phyloP scores from a whole-genome alignment of 2,329 filamentous ascomycete genomes.

The Hypoxylon sp. region DNA sequence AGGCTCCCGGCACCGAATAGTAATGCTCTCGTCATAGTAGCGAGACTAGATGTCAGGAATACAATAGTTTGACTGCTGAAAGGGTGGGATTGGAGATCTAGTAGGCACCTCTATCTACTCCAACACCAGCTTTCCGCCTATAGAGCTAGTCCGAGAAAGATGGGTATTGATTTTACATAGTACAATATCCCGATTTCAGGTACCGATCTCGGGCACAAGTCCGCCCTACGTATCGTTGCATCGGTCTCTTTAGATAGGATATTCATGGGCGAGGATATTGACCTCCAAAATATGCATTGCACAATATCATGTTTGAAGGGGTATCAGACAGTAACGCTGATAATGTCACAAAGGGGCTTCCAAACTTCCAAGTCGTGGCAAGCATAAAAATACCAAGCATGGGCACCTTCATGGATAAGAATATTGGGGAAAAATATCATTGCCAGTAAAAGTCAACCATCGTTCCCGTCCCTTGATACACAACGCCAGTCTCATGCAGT shows the following conservation, averaged over 20 bases:
- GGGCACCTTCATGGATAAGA: no score
- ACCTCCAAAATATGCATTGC: no score
- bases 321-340: no score
- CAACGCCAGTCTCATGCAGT: conserved; percentile 16
- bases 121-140: background rate
- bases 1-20: conserved; percentile 49
- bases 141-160: background rate
- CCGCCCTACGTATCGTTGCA: background rate
- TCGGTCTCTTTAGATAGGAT: background rate
- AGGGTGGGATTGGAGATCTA: background rate
- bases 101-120: no score
- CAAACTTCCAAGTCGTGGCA: no score
- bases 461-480: background rate
- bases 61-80: background rate
- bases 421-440: no score
- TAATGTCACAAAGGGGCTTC: no score
- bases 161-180: background rate
- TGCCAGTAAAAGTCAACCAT: background rate
- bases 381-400: no score
- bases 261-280: no score
- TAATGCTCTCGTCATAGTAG: conserved; percentile 38
- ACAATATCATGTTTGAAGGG: no score
- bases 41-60: background rate
- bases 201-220: no score
- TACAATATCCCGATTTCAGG: background rate